A percentile compares a stretch with the other conserved stretches of the same genome.
phyloP scores from a whole-genome alignment of 805 yeast genomes.

The Barnettozyma sp. region DNA sequence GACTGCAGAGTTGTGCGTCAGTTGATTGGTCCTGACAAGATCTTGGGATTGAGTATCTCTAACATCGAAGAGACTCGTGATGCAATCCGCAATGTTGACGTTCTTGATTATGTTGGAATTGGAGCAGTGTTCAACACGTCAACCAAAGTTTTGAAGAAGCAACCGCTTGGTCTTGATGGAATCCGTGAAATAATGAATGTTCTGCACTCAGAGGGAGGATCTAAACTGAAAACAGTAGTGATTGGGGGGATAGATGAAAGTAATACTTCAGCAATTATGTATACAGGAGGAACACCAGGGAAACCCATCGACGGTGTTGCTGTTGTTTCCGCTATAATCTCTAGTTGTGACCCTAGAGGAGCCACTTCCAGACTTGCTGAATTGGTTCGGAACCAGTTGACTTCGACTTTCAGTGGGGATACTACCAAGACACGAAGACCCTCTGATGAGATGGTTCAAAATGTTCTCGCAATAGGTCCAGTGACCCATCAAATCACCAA shows the following conservation, averaged over 20 bases:
- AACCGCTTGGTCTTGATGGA: conserved; percentile 68
- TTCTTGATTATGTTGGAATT: conserved; percentile 76
- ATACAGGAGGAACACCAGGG: conserved; percentile 40
- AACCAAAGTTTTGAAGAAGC: conserved; percentile 54
- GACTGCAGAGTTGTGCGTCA: conserved; percentile 43
- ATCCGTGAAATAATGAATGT: conserved; percentile 45
- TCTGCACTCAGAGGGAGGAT: conserved; percentile 30
- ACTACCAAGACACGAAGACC: background rate
- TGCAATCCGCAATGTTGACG: conserved; percentile 35
- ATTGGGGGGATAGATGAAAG: conserved; percentile 72
- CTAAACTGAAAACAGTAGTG: conserved; percentile 54
- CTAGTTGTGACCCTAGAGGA: conserved; percentile 42
- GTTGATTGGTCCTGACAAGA: conserved; percentile 65
- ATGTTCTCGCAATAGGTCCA: conserved; percentile 36
- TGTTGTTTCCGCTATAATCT: conserved; percentile 82
- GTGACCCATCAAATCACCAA: conserved; percentile 85
- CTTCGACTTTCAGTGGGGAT: background rate
- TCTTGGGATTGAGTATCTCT: conserved; percentile 74
- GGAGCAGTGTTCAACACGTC: conserved; percentile 71
- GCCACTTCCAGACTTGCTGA: conserved; percentile 38
- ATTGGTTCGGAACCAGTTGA: conserved; percentile 20
- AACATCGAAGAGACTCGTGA: conserved; percentile 45
- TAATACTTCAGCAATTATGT: conserved; percentile 54
- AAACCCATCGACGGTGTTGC: conserved; percentile 71
- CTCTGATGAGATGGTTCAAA: conserved; percentile 15